Evolutionary conservation across 83 land plant species (phyloP).

Genomic region (Diphasiastrum complanatum): DNA sequence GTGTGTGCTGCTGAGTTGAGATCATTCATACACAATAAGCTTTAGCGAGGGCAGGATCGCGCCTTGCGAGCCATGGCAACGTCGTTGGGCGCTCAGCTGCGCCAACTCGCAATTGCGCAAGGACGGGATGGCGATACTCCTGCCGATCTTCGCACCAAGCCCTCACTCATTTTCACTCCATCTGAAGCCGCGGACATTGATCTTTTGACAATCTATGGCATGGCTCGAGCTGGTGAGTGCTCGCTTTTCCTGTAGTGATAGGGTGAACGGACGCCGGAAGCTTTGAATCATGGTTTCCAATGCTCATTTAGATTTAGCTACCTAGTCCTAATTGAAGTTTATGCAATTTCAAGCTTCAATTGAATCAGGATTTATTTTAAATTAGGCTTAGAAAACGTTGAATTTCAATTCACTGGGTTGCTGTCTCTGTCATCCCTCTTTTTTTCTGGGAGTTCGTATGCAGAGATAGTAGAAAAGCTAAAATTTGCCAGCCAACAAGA

Average conservation of each 20-base stretch:
- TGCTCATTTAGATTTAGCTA: neutral
- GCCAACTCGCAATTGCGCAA: conserved; percentile 27
- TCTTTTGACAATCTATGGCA: conserved; percentile 41
- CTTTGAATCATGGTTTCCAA: neutral
- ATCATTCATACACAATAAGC: too few relatives aligned
- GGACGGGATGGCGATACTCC: conserved; percentile 19
- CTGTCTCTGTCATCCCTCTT: too few relatives aligned
- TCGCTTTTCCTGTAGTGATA: neutral
- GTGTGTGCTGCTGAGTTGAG: too few relatives aligned
- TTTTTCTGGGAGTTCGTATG: too few relatives aligned
- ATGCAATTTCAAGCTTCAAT: neutral
- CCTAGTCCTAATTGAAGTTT: neutral
- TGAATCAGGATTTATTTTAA: neutral
- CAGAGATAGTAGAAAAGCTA: too few relatives aligned
- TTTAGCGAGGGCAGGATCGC: too few relatives aligned
- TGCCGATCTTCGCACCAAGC: conserved; percentile 50
- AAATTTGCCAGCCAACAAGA: too few relatives aligned
- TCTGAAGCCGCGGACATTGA: conserved; percentile 75
- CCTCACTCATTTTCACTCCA: conserved; percentile 59
- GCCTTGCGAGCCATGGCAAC: conserved; percentile 41
- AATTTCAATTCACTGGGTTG: neutral
- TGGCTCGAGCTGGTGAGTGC: conserved; percentile 53
- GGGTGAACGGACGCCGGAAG: neutral
- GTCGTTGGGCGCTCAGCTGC: conserved; percentile 43
- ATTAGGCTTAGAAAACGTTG: neutral